Base-by-base conservation (phyloP, 805 yeast genomes). In the Lachancea dasiensis region DNA sequence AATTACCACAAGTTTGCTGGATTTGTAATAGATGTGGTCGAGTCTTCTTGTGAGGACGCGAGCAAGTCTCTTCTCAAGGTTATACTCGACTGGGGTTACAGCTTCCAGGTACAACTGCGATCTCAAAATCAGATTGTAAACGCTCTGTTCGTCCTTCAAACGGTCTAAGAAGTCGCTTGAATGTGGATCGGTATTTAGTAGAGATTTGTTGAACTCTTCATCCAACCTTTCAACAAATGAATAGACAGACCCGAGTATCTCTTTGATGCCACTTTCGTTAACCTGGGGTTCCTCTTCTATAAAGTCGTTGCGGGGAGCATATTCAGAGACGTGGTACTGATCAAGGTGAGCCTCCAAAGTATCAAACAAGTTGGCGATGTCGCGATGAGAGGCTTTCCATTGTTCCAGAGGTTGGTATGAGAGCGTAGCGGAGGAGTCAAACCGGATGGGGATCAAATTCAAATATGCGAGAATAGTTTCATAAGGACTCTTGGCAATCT, bases 11-110 rank as follows among this genome's bases (percentile, higher is more conserved):
- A 92, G 77, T 46, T 74, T 75, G 40, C 74, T 72, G 25, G 96
- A 90, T 69, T 92, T 92, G 78, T 79, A 92, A 69, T 92, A 92
- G 45, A 92, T 72, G 65, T 86, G 95, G 54, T 90, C 96, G 54
- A 92, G 68, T 67, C 98, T 78, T 60, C 92, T 81, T 37, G 80
- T 70, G 32, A 86, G 70, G 33, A 86, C 72, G 61, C 97, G 77
- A 20, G 84, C 75, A 49, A 84, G 68, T 51, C 76, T 79, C 51
- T 73, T 79, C 46, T 72, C 75, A 17, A 64, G 60, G 46, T 62
- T 65, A 17, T 50, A 56, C 39, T 65, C 65, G 27, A 79, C 67
- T 22, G 22, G 17, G 41, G 75, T 66, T 37, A 74, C 74, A 26
- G 69, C 58, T 64, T 90, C 97, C 59, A 81, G 73, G 65, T 92